phyloP scores from a whole-genome alignment of 2,329 filamentous ascomycete genomes.

The Aureobasidium sp. region DNA sequence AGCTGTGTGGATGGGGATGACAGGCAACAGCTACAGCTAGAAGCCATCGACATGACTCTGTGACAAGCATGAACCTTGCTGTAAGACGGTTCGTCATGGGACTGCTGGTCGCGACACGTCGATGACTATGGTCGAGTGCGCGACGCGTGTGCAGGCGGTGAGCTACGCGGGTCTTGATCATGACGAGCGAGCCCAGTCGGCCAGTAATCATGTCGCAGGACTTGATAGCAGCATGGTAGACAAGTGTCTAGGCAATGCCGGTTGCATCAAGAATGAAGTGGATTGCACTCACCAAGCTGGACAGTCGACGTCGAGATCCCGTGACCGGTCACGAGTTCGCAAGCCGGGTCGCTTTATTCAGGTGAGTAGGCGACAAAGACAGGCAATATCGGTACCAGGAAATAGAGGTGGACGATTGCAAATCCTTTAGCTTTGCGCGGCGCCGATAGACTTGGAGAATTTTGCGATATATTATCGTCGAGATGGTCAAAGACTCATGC shows the following conservation, averaged over 20 bases:
- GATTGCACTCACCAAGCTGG: constrained; percentile 6
- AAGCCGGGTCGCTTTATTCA: constrained; percentile 13
- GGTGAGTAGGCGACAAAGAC: neutral
- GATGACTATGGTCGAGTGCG: neutral
- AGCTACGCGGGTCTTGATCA: neutral
- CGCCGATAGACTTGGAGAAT: neutral
- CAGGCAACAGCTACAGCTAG: too few relatives aligned
- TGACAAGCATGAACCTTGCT: neutral
- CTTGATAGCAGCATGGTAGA: neutral
- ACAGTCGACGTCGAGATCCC: constrained; percentile 13
- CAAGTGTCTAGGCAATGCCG: neutral
- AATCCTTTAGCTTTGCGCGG: constrained; percentile 5
- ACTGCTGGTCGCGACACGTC: neutral
- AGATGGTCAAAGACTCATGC: neutral
- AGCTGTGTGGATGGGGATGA: too few relatives aligned
- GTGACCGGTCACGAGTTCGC: constrained; percentile 15
- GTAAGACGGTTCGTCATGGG: neutral
- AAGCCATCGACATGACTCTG: neutral
- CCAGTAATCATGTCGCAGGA: neutral
- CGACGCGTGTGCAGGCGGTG: neutral
- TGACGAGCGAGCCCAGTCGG: neutral
- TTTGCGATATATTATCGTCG: constrained; percentile 8
- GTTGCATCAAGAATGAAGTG: neutral
- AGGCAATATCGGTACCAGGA: neutral
- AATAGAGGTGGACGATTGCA: neutral